Evolutionary conservation across 768 basidiomycete genomes (phyloP).

Genomic region (Cystobasidium tubakii): DNA sequence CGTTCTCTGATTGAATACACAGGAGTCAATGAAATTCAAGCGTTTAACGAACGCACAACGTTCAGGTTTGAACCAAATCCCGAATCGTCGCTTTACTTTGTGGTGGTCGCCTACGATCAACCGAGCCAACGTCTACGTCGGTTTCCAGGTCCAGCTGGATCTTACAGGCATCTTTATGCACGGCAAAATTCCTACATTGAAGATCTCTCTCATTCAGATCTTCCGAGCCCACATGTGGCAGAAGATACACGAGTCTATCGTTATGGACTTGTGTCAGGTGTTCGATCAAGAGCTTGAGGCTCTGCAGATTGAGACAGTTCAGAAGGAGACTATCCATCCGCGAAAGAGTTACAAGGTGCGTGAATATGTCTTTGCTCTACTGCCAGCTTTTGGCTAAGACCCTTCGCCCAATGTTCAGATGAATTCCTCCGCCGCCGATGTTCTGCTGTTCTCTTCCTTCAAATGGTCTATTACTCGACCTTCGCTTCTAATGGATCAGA

Average conservation of each 20-base stretch:
- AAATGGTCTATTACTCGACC: conserved; percentile 97
- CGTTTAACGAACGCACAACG: conserved; percentile 97
- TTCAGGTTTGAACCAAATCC: conserved; percentile 94
- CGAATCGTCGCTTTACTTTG: conserved; percentile 92
- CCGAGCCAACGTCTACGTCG: conserved; percentile 97
- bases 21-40: conserved; percentile 77
- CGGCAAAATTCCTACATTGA: conserved; percentile 94
- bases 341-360: conserved; percentile 88
- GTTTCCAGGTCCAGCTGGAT: conserved; percentile 99
- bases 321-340: conserved; percentile 98
- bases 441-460: conserved; percentile 78
- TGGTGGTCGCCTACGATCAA: conserved; percentile 99
- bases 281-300: conserved; percentile 99
- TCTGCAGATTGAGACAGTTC: conserved; percentile 95
- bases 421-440: conserved; percentile 99
- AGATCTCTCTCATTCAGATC: conserved; percentile 98
- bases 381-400: background rate
- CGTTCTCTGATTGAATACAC: too few species aligned
- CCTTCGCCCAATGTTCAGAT: conserved; percentile 53
- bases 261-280: conserved; percentile 60
- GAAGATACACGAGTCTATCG: conserved; percentile 66
- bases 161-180: conserved; percentile 97
- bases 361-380: background rate
- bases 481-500: conserved; percentile 88
- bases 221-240: conserved; percentile 99